A percentile compares a stretch with the other conserved stretches of the same genome.
Conservation (phyloP, 495 filamentous ascomycete genomes). For the Penicillium coffeae region DNA sequence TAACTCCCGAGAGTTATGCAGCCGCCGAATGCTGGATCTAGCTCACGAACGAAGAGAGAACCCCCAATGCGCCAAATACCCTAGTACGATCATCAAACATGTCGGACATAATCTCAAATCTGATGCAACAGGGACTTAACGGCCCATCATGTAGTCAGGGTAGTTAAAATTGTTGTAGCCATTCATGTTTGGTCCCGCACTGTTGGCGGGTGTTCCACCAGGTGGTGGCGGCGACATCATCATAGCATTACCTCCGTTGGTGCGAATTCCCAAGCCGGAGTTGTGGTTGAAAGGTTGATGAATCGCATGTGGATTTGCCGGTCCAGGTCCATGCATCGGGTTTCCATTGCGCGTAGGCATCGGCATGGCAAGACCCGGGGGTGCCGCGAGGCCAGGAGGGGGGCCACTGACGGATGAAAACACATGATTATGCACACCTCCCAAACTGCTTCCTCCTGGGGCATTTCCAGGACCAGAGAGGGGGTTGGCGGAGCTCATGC, state of each 20-base stretch:
- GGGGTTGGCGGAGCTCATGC: slow-evolving; percentile 47
- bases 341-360: slow-evolving; percentile 35
- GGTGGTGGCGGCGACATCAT: slow-evolving; percentile 39
- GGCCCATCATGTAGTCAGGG: slow-evolving; percentile 60
- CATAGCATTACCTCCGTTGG: slow-evolving; percentile 41
- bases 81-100: slow-evolving; percentile 45
- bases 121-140: slow-evolving; percentile 33
- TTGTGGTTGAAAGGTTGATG: slow-evolving; percentile 39
- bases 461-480: slow-evolving; percentile 47
- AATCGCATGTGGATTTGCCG: slow-evolving; percentile 35
- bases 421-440: slow-evolving; percentile 53
- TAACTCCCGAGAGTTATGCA: slow-evolving; percentile 39
- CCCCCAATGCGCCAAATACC: slow-evolving; percentile 45
- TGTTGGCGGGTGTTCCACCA: slow-evolving; percentile 36
- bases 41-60: slow-evolving; percentile 33
- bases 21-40: slow-evolving; percentile 49
- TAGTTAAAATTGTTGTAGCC: slow-evolving; percentile 46
- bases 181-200: slow-evolving; percentile 37
- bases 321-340: slow-evolving; percentile 27
- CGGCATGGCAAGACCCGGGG: slow-evolving; percentile 58
- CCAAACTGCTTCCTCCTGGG: slow-evolving; percentile 47
- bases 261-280: slow-evolving; percentile 43
- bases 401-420: slow-evolving; percentile 73
- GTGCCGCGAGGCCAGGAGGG: slow-evolving; percentile 66
- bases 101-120: slow-evolving; percentile 42